Evolutionary conservation across 2,329 filamentous ascomycete species (phyloP), one percentile per base, ranked within the genome.

Genomic region (Dactylellina drechsleri): DNA sequence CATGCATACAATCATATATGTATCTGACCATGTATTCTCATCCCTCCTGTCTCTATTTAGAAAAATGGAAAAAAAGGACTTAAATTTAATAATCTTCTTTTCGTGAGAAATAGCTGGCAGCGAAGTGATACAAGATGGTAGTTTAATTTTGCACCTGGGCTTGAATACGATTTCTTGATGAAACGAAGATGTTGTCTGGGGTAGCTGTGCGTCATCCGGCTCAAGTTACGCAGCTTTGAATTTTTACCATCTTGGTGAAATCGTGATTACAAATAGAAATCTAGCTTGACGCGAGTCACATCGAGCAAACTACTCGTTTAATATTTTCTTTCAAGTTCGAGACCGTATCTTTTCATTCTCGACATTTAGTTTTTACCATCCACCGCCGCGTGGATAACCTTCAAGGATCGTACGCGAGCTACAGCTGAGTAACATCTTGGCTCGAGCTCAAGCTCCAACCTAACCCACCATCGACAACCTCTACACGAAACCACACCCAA

Each of bases 391-490:
- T 36, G 1, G 31, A 36, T 8, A 36, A 36, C 43, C 5, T 47
- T 18, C 7, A 8, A 47, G 43, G 43, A 47, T 18, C 13, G 3
- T 47, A 36, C 31, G 43, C 43, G 43, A 47, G 43, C 43, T 47
- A 47, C n/a, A 47, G 43, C 43, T 47, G 15, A 26, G 18, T 10
- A 57, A 26, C 50, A 10, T 36, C 28, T 10, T 13, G 10, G 15
- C 16, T 18, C 23, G 16, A 66, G 53, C 64, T 66, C 31, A 36
- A 66, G 28, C 20, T 12, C 52, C 45, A 45, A 54, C 5, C n/a
- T 16, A 57, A 40, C 43, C 43, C 18, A 57, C 52, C 40, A 26
- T 58, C 47, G 13, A 57, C 26, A 53, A 59, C 64, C 23, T n/a
- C 23, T 41, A 23, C 20, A 23, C 12, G 1, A 16, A 47, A n/a